Conservation (phyloP, 768 basidiomycete genomes). For the Strobilomyces confusus region DNA sequence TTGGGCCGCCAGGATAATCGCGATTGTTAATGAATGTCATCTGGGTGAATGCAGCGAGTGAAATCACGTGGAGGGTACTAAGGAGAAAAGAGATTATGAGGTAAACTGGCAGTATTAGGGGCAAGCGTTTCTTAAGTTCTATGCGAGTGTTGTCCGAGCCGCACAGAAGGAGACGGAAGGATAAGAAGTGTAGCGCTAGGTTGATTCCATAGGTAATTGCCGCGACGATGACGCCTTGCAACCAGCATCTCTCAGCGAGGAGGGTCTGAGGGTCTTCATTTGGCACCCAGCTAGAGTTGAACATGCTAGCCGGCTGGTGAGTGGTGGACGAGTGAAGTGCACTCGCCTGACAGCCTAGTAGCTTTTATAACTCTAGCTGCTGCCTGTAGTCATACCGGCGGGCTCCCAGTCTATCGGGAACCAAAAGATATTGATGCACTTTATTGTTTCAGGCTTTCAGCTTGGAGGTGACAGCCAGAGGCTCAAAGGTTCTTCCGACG, state of each 20-base stretch:
- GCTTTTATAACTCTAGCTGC: too few relatives aligned
- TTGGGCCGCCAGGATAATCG: slow-evolving; percentile 31
- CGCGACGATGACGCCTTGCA: slow-evolving; percentile 12
- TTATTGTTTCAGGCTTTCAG: too few relatives aligned
- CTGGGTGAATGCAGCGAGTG: slow-evolving; percentile 21
- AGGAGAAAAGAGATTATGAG: slow-evolving; percentile 4
- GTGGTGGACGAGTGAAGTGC: too few relatives aligned
- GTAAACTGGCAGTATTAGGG: slow-evolving; percentile 8
- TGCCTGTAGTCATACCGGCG: too few relatives aligned
- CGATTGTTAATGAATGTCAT: slow-evolving; percentile 31
- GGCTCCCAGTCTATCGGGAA: too few relatives aligned
- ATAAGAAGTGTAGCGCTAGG: slow-evolving; percentile 4
- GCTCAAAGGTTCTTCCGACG: too few relatives aligned
- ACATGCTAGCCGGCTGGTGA: too few relatives aligned
- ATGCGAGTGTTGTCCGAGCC: background rate
- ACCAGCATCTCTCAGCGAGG: slow-evolving; percentile 18
- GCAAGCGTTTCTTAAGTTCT: slow-evolving; percentile 1
- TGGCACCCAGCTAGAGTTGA: slow-evolving; percentile 17
- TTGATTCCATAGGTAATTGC: slow-evolving; percentile 9
- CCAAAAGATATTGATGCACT: too few relatives aligned
- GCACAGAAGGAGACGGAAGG: slow-evolving; percentile 8
- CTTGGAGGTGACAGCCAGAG: too few relatives aligned
- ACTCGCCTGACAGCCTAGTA: too few relatives aligned
- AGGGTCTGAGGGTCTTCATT: slow-evolving; percentile 8
- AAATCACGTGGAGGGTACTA: slow-evolving; percentile 16